These are phyloP conservation scores for Tolypocladium ophioglossoides DNA, from an alignment of 2,329 filamentous ascomycete species.

Conservation along the genomic window DNA sequence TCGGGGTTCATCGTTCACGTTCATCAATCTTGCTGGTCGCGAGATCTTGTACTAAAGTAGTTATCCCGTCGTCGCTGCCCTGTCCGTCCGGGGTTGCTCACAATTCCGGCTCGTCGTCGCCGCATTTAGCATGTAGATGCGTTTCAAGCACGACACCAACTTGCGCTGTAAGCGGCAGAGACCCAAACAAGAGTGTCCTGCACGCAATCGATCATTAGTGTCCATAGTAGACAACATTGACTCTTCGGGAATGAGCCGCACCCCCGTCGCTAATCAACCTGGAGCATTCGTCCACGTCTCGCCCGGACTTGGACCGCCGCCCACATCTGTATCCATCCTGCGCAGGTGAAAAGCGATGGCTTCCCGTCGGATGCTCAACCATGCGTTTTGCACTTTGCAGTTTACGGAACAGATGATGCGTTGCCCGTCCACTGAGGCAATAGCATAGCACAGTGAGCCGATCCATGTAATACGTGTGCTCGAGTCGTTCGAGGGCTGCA, in stretches of 20 bases:
- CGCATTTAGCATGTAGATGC: neutral
- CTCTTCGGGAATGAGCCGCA: neutral
- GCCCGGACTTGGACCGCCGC: neutral
- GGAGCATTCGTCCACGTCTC: neutral
- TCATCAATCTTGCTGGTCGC: neutral
- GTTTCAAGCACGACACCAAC: neutral
- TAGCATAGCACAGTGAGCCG: neutral
- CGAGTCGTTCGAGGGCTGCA: neutral
- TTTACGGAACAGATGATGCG: neutral
- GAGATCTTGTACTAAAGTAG: neutral
- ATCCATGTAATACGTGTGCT: neutral
- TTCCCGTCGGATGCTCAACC: neutral
- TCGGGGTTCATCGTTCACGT: neutral
- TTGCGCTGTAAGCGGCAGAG: neutral
- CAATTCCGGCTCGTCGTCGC: neutral
- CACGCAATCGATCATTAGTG: neutral
- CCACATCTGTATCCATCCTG: neutral
- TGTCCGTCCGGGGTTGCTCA: neutral
- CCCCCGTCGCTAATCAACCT: neutral
- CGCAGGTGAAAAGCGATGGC: neutral
- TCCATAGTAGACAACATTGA: too few species aligned
- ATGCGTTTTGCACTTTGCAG: neutral
- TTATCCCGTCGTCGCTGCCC: neutral
- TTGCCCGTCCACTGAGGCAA: neutral
- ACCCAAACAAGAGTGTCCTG: neutral